Conservation (phyloP, 1,284 basidiomycete genomes). For the Trametes sp. region DNA sequence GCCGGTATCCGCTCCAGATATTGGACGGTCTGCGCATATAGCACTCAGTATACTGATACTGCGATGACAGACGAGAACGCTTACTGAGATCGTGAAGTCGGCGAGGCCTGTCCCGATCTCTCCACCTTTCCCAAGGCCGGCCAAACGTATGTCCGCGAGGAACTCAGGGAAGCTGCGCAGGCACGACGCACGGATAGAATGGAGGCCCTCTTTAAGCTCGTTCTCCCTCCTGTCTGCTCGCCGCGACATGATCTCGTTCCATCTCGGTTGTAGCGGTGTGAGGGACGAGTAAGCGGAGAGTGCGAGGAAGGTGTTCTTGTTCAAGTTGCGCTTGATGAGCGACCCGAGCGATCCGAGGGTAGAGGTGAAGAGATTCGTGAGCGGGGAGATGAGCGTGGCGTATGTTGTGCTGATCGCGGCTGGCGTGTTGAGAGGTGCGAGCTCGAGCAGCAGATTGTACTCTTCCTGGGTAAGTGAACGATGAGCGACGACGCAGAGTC, state of each 20-base stretch:
- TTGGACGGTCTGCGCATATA: conserved; percentile 58
- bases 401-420: conserved; percentile 62
- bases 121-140: conserved; percentile 55
- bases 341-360: conserved; percentile 68
- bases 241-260: conserved; percentile 69
- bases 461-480: conserved; percentile 54
- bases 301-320: conserved; percentile 85
- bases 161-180: conserved; percentile 83
- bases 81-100: conserved; percentile 67
- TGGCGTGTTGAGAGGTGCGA: conserved; percentile 62
- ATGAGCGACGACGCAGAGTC: too few species aligned
- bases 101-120: conserved; percentile 65
- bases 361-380: conserved; percentile 66
- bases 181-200: conserved; percentile 68
- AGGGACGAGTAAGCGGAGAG: conserved; percentile 70
- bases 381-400: conserved; percentile 64
- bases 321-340: conserved; percentile 82
- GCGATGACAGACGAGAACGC: conserved; percentile 27
- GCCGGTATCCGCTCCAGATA: conserved; percentile 75
- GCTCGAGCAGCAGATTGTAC: conserved; percentile 65
- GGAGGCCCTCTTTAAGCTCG: conserved; percentile 73
- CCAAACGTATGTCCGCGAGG: conserved; percentile 75
- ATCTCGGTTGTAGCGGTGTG: conserved; percentile 59
- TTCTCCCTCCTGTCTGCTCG: conserved; percentile 61
- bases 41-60: neutral